phyloP scores from a whole-genome alignment of 805 yeast genomes.

The Pichia scutulata region DNA sequence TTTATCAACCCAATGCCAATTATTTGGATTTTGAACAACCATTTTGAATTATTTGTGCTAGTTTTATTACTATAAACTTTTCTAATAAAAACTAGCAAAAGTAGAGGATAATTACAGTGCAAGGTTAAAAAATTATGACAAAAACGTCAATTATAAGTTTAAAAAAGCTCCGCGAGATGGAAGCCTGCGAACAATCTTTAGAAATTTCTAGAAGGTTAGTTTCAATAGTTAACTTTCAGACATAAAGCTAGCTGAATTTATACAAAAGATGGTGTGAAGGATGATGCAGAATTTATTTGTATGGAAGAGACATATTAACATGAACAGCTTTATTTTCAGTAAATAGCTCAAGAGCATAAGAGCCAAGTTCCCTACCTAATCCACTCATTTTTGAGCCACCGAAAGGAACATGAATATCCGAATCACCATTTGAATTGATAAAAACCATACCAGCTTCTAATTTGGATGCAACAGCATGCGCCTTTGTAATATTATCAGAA shows the following conservation, averaged over 20 bases:
- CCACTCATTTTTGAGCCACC: constrained; percentile 67
- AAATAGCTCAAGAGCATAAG: constrained; percentile 53
- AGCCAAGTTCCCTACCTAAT: constrained; percentile 61
- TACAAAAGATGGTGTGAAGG: neutral
- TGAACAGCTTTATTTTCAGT: constrained; percentile 64
- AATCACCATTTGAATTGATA: constrained; percentile 53
- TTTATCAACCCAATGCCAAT: constrained; percentile 99
- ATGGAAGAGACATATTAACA: constrained; percentile 42
- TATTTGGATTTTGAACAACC: constrained; percentile 96
- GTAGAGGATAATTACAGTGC: neutral
- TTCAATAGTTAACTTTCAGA: too few species aligned
- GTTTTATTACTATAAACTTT: neutral
- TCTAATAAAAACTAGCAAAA: neutral
- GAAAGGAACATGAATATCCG: constrained; percentile 51
- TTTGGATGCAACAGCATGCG: constrained; percentile 52
- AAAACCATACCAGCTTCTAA: constrained; percentile 62
- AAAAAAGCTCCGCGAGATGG: neutral
- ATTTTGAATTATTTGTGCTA: constrained; percentile 30
- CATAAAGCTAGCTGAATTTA: neutral
- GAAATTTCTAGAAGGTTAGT: constrained; percentile 1
- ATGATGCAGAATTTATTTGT: neutral
- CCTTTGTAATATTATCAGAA: constrained; percentile 53
- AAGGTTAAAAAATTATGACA: neutral
- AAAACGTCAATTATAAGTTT: neutral
- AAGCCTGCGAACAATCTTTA: neutral